Conservation (phyloP, 2,329 filamentous ascomycete genomes). For the Trichoderma atroviride region DNA sequence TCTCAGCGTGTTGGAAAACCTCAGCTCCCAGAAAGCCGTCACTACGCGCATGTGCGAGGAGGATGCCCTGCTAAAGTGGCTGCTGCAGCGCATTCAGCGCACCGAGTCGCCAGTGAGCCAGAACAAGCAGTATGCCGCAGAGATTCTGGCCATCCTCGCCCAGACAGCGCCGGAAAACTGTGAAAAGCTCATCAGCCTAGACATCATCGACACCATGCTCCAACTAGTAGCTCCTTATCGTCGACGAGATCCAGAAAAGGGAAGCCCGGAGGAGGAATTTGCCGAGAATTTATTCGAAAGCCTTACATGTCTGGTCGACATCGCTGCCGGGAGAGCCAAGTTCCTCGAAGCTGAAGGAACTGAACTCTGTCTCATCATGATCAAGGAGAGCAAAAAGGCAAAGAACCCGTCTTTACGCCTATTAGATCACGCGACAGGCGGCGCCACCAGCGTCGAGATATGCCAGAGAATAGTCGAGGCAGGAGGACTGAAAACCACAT, state of each 20-base stretch:
- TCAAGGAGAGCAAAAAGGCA: conserved; percentile 84
- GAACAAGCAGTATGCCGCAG: conserved; percentile 94
- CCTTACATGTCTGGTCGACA: conserved; percentile 78
- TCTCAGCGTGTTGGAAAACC: conserved; percentile 79
- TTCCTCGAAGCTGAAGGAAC: conserved; percentile 90
- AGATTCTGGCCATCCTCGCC: conserved; percentile 85
- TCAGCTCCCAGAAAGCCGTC: conserved; percentile 70
- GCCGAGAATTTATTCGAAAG: conserved; percentile 92
- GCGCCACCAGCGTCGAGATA: conserved; percentile 55
- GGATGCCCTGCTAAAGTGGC: conserved; percentile 71
- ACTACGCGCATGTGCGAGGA: conserved; percentile 74
- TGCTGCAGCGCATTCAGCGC: conserved; percentile 71
- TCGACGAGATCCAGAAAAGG: conserved; percentile 80
- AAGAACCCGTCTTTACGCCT: conserved; percentile 77
- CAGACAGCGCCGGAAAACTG: conserved; percentile 73
- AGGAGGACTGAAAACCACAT: conserved; percentile 81
- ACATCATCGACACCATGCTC: conserved; percentile 78
- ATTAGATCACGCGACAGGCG: conserved; percentile 75
- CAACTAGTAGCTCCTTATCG: conserved; percentile 85
- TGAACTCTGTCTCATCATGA: conserved; percentile 88
- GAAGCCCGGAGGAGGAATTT: conserved; percentile 89
- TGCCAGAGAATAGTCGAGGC: conserved; percentile 80
- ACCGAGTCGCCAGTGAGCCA: conserved; percentile 72
- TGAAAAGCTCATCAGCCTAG: conserved; percentile 61
- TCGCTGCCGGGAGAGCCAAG: conserved; percentile 71